Evolutionary conservation across 352 stramenopile species (phyloP).

Genomic region (Saprolegnia diclina): DNA sequence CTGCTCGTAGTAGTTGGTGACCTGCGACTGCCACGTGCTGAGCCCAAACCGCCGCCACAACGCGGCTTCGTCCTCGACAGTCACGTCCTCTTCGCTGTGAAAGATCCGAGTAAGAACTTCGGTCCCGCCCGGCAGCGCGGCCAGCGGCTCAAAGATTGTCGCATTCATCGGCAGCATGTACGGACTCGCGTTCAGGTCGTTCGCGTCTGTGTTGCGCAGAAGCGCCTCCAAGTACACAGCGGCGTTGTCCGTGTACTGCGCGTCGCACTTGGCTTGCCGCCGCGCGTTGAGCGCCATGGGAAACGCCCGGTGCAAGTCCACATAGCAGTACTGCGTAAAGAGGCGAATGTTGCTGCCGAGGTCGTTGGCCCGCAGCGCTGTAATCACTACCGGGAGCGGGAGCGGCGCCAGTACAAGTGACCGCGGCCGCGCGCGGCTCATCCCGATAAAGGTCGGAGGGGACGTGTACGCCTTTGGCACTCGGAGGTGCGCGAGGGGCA

Average conservation of each 20-base stretch:
- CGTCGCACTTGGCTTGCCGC: constrained; percentile 5
- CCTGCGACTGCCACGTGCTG: background rate
- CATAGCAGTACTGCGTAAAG: background rate
- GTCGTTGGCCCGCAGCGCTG: background rate
- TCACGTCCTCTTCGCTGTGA: background rate
- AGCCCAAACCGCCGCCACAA: background rate
- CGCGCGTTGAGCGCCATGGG: background rate
- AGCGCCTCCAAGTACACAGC: constrained; percentile 13
- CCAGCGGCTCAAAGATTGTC: constrained; percentile 1
- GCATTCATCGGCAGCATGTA: constrained; percentile 2
- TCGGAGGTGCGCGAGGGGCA: background rate
- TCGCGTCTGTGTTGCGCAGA: background rate
- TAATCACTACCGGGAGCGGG: background rate
- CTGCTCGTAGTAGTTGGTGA: constrained; percentile 1
- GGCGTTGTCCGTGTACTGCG: background rate
- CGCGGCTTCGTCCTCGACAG: background rate
- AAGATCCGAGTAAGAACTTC: background rate
- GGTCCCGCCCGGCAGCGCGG: background rate
- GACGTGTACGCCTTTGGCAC: constrained; percentile 12
- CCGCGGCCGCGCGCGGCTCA: background rate
- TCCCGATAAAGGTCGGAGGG: background rate
- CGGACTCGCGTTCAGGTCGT: background rate
- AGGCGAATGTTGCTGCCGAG: constrained; percentile 6
- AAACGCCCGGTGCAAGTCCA: background rate
- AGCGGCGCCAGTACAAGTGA: background rate